Base-by-base conservation (phyloP, 148 eudicot species). In the Talinum fruticosum region DNA sequence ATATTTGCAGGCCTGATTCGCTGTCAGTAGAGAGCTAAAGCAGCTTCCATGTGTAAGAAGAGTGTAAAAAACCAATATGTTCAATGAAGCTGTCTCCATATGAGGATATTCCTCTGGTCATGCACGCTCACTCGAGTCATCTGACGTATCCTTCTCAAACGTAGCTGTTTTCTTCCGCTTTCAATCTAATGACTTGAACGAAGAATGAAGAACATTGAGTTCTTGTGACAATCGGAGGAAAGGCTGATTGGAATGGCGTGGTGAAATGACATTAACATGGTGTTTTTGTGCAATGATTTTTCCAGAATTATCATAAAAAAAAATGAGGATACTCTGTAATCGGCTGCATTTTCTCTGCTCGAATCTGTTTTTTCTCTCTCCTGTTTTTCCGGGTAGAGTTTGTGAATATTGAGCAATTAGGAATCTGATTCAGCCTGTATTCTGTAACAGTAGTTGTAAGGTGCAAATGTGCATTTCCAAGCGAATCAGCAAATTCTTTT, bases 1-100 rank as follows among this genome's bases (percentile, higher is more conserved):
- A 90, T 81, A 82, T 92, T 75, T 92, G 97, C 80, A 76, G 81
- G 79, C 41, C 88, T 3, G 86, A 78, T 45, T 80, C 90, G 37
- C 53, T 77, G 66, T 73, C 74, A 54, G 73, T 37, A 7, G 87
- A 79, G 84, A 80, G 79, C 57, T 87, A 76, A 84, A 64, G 72
- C 53, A 29, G 69, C 30, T 51, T 69, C 69, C 57, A n/a, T 26
- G 53, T 44, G 32, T 30, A 23, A 69, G 59, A 77, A 41, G 73
- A 82, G 62, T 54, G 67, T 38, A 81, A 81, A 77, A 80, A 59
- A n/a, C 32, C 21, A 36, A 59, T 57, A 15, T 74, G 45, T 74
- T 78, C n/a, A 35, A 41, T 29, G 72, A 49, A 72, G 33, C 80
- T 76, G 73, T 73, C 62, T 66, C 10, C 30, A 36, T 65, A 76